Evolutionary conservation across 1,284 basidiomycete genomes (phyloP), one percentile per base, ranked within the genome.

Genomic region (Puccinia polysora): DNA sequence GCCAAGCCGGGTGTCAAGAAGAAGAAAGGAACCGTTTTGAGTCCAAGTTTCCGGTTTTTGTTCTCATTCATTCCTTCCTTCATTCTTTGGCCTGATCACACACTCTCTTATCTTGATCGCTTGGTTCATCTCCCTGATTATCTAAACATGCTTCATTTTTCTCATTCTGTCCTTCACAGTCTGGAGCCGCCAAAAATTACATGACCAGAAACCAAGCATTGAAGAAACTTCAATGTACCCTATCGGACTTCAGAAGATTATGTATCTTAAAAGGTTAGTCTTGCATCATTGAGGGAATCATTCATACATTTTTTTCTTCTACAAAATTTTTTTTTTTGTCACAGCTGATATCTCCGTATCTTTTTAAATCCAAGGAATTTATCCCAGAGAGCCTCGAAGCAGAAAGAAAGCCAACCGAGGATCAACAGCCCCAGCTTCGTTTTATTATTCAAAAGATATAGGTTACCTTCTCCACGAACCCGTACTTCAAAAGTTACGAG

Each of bases 401-500:
- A 86, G 87, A 79, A 98, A 97, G 81, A 88, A 88, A 76, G 96
- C 95, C 68, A 98, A 98, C 83, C 97, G 97, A 81, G 96, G 96
- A 3, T 95, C 91, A 4, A 92, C 93, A 47, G 94, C 92, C 0
- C 93, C 95, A 1, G 93, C 94, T 1, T 91, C 94, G 4, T 99
- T 98, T 83, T 99, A 98, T 83, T 97, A 97, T 81, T 84, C 91
- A 65, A 99, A 99, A 82, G 96, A 99, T 79, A 96, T 99, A 76
- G 90, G 91, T 70, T 98, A 95, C 81, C 87, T 99, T 59, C 88
- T 92, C 18, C 96, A 99, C 79, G 96, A 99, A 81, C 96, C 96
- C 0, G 88, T 98, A 4, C 84, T 98, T n/a, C 87, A 86, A 80
- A 96, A 93, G 79, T 84, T 99, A 73, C 85, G 96, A 78, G 93